These are phyloP conservation scores for Yarrowia deformans DNA, from an alignment of 805 yeast genomes.

Conservation along the genomic window DNA sequence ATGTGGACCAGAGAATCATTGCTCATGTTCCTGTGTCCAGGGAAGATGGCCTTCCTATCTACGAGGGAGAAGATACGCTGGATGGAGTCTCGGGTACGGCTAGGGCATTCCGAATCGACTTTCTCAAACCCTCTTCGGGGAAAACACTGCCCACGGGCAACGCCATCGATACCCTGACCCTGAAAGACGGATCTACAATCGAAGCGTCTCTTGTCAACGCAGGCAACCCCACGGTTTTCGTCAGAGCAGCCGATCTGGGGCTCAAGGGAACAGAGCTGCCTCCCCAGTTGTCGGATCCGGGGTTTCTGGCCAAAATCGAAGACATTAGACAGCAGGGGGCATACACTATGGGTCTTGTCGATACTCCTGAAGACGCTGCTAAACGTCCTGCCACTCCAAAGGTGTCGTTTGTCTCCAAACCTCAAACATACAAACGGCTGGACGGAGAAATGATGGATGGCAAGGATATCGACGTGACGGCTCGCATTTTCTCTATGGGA, in stretches of 20 bases:
- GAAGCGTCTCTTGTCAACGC: slow-evolving; percentile 28
- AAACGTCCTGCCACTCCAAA: slow-evolving; percentile 41
- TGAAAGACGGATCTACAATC: slow-evolving; percentile 8
- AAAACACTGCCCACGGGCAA: slow-evolving; percentile 41
- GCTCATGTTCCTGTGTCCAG: slow-evolving; percentile 27
- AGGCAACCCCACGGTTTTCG: slow-evolving; percentile 32
- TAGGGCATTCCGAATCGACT: slow-evolving; percentile 34
- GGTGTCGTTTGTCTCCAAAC: slow-evolving; percentile 35
- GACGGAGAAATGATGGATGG: slow-evolving; percentile 11
- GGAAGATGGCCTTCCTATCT: slow-evolving; percentile 21
- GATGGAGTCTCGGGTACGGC: slow-evolving; percentile 39
- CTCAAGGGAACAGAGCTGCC: slow-evolving; percentile 24
- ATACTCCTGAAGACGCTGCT: slow-evolving; percentile 37
- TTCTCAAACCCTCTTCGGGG: slow-evolving; percentile 39
- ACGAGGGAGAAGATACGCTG: slow-evolving; percentile 22
- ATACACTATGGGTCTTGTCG: slow-evolving; percentile 39
- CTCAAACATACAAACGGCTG: slow-evolving; percentile 15
- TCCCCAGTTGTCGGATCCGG: slow-evolving; percentile 17
- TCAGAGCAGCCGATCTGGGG: slow-evolving; percentile 21
- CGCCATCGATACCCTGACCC: slow-evolving; percentile 1
- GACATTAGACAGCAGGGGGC: slow-evolving; percentile 41
- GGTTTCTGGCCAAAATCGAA: slow-evolving; percentile 27
- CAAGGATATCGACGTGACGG: slow-evolving; percentile 9
- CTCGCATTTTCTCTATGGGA: slow-evolving; percentile 41
- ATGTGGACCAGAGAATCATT: slow-evolving; percentile 20